Evolutionary conservation across 2,329 filamentous ascomycete genomes (phyloP).

Genomic region (Ustulina deusta): DNA sequence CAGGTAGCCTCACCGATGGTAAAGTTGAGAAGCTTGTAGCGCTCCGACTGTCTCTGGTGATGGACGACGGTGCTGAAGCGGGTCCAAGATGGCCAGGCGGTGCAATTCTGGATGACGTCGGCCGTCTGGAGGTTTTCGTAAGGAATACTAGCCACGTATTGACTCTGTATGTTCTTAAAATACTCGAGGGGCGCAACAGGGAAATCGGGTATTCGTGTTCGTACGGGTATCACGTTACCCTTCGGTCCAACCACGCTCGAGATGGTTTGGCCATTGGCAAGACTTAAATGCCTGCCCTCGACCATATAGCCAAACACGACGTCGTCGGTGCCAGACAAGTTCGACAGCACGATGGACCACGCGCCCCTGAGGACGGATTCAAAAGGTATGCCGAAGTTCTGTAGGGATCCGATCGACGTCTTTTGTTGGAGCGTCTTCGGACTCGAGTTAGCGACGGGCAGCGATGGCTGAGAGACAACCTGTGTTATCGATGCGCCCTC

Average conservation of each 20-base stretch:
- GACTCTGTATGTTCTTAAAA: conserved; percentile 61
- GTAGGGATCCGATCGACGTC: conserved; percentile 56
- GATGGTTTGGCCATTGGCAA: conserved; percentile 67
- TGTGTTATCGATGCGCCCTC: conserved; percentile 61
- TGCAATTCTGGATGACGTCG: conserved; percentile 66
- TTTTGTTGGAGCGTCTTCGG: conserved; percentile 57
- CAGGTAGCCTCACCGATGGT: conserved; percentile 61
- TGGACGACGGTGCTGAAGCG: conserved; percentile 67
- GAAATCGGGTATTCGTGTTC: conserved; percentile 59
- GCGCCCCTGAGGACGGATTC: conserved; percentile 68
- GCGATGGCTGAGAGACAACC: conserved; percentile 58
- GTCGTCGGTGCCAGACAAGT: conserved; percentile 61
- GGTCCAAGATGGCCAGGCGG: conserved; percentile 65
- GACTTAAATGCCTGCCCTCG: conserved; percentile 59
- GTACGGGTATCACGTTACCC: conserved; percentile 62
- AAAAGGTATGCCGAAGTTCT: conserved; percentile 60
- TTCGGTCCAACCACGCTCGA: conserved; percentile 61
- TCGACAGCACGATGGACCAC: conserved; percentile 68
- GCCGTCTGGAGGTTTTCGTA: conserved; percentile 64
- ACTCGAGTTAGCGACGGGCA: conserved; percentile 54
- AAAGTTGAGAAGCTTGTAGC: conserved; percentile 55
- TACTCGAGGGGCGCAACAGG: conserved; percentile 62
- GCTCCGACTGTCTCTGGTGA: conserved; percentile 59
- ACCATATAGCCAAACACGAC: conserved; percentile 69
- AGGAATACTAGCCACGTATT: conserved; percentile 61